Evolutionary conservation across 2,329 filamentous ascomycete genomes (phyloP).

Genomic region (Nemania bipapillata): DNA sequence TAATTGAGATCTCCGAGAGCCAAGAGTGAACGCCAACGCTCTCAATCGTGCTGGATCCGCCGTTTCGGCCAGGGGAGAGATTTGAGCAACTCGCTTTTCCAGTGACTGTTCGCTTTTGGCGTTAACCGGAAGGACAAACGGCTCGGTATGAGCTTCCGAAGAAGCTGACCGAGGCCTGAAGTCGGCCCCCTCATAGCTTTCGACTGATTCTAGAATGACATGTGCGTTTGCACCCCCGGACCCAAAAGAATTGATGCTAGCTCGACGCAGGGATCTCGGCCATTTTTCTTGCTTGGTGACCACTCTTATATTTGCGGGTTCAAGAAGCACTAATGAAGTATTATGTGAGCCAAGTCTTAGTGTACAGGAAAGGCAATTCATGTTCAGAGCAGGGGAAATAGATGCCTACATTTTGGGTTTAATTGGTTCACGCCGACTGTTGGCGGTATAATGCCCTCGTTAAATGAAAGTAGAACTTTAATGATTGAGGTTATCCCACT

Average conservation of each 20-base stretch:
- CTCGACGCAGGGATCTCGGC: background rate
- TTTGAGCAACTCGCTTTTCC: background rate
- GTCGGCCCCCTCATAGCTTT: background rate
- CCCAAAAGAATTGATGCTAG: constrained; percentile 11
- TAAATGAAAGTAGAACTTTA: background rate
- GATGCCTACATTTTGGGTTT: constrained; percentile 20
- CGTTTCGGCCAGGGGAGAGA: background rate
- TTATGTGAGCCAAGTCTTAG: too few species aligned
- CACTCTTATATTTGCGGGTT: background rate
- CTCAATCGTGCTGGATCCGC: background rate
- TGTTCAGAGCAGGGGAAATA: background rate
- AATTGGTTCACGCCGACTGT: background rate
- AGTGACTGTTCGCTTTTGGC: background rate
- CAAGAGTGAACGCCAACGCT: background rate
- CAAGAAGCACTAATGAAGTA: background rate
- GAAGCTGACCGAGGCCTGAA: too few species aligned
- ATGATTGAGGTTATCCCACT: constrained; percentile 12
- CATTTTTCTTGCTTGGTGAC: background rate
- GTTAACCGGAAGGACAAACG: background rate
- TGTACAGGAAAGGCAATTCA: too few species aligned
- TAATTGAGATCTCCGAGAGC: background rate
- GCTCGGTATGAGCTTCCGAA: background rate
- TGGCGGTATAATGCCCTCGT: background rate
- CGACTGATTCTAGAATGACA: background rate
- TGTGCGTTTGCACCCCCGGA: constrained; percentile 27